Evolutionary conservation across 139 green algal genomes (phyloP).

Genomic region (Diplosphaera chodatii): DNA sequence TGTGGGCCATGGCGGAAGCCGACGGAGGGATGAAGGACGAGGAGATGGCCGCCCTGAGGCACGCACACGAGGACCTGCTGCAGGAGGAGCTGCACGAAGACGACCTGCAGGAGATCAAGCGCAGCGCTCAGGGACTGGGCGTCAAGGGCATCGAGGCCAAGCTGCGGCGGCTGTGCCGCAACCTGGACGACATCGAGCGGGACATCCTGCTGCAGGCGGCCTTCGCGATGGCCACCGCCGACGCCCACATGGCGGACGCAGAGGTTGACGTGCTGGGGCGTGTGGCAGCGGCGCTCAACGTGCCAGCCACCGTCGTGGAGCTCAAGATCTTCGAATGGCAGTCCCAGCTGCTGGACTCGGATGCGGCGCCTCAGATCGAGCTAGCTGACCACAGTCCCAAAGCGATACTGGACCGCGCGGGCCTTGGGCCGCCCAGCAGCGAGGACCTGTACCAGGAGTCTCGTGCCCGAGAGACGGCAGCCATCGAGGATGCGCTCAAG

Average conservation of each 20-base stretch:
- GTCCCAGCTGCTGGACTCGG: background rate
- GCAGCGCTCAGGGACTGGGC: background rate
- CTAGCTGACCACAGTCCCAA: too few relatives aligned
- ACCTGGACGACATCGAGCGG: background rate
- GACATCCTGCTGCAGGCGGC: background rate
- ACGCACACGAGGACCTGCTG: background rate
- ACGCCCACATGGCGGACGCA: background rate
- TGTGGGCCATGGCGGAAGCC: background rate
- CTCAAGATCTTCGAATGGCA: background rate
- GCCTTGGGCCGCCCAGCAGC: background rate
- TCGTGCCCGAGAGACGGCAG: background rate
- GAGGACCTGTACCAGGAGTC: background rate
- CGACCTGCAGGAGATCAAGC: background rate
- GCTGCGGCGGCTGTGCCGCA: background rate
- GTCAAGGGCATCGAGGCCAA: background rate
- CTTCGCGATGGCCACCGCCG: background rate
- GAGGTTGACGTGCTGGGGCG: background rate
- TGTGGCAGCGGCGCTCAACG: background rate
- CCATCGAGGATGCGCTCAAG: background rate
- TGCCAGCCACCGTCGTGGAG: background rate
- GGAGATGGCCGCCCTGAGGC: background rate
- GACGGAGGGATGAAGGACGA: background rate
- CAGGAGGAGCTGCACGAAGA: background rate
- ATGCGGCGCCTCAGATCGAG: background rate
- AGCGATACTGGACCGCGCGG: background rate